These are phyloP conservation scores for Cyberlindnera subsufficiens DNA, from an alignment of 805 yeast species.

Conservation along the genomic window DNA sequence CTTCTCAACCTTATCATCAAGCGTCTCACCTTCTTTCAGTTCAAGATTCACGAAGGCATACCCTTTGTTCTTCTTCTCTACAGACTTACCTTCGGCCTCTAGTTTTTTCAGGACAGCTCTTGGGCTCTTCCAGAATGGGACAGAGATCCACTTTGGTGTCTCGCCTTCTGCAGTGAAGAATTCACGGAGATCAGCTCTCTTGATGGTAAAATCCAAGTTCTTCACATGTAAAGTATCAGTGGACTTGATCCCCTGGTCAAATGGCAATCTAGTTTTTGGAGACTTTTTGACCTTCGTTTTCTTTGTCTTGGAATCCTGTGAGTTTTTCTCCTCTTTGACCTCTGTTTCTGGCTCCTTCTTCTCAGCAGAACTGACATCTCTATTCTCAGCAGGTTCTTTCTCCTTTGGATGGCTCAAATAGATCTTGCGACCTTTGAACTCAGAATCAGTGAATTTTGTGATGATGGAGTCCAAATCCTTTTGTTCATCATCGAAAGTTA, in stretches of 20 bases:
- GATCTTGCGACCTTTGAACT: constrained; percentile 41
- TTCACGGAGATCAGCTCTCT: constrained; percentile 46
- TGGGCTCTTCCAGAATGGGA: constrained; percentile 49
- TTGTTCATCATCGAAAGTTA: constrained; percentile 37
- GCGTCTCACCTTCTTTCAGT: constrained; percentile 30
- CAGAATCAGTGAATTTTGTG: constrained; percentile 33
- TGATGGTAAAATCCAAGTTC: constrained; percentile 54
- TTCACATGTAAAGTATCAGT: constrained; percentile 54
- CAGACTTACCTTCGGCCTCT: constrained; percentile 38
- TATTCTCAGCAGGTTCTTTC: constrained; percentile 7
- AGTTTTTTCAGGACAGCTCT: constrained; percentile 36
- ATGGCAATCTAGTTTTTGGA: constrained; percentile 26
- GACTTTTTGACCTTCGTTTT: neutral
- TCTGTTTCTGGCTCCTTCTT: constrained; percentile 6
- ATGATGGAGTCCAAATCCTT: constrained; percentile 40
- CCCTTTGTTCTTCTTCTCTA: constrained; percentile 49
- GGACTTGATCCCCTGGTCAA: constrained; percentile 34
- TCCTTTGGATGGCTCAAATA: constrained; percentile 50
- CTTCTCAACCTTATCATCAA: constrained; percentile 60
- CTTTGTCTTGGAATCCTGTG: constrained; percentile 1
- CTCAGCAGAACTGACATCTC: neutral
- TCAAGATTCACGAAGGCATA: constrained; percentile 55
- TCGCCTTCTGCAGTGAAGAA: constrained; percentile 41
- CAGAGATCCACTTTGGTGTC: constrained; percentile 51
- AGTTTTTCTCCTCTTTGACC: constrained; percentile 7